Evolutionary conservation across 768 basidiomycete genomes (phyloP).

Genomic region (Hygrophorus russula): DNA sequence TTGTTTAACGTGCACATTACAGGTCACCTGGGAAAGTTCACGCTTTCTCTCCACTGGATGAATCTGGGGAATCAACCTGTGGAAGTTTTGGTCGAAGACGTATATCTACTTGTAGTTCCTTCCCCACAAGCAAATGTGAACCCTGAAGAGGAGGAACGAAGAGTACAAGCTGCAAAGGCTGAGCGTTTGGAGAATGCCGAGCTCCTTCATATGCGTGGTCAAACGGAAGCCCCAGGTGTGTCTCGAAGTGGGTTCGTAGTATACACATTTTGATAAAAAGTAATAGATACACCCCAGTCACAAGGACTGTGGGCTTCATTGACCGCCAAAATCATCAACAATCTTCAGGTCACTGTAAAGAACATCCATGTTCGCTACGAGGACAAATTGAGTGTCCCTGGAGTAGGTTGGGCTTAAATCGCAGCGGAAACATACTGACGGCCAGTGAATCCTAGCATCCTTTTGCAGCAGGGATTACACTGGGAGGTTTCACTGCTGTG

Average conservation of each 20-base stretch:
- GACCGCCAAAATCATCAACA: slow-evolving; percentile 85
- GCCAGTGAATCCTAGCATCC: slow-evolving; percentile 52
- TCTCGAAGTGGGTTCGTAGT: not conserved
- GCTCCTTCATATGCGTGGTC: slow-evolving; percentile 55
- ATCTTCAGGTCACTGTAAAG: slow-evolving; percentile 89
- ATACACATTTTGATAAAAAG: not conserved
- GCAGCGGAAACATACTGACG: not conserved
- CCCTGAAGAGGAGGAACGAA: slow-evolving; percentile 74
- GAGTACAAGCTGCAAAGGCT: slow-evolving; percentile 76
- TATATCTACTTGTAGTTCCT: slow-evolving; percentile 88
- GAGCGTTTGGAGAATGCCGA: slow-evolving; percentile 89
- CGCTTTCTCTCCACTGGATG: slow-evolving; percentile 81
- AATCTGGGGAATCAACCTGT: slow-evolving; percentile 85
- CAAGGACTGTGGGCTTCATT: slow-evolving; percentile 79
- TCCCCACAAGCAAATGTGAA: slow-evolving; percentile 57
- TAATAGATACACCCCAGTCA: slow-evolving; percentile 55
- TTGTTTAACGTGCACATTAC: slow-evolving; percentile 2
- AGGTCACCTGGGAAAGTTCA: slow-evolving; percentile 84
- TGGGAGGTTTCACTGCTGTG: slow-evolving; percentile 77
- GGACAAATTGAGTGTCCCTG: slow-evolving; percentile 87
- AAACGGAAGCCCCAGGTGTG: slow-evolving; percentile 42
- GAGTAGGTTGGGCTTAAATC: slow-evolving; percentile 37
- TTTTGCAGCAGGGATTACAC: slow-evolving; percentile 84
- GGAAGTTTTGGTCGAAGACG: slow-evolving; percentile 84
- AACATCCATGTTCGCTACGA: slow-evolving; percentile 97